Evolutionary conservation across 1,139 yeast species (phyloP).

Genomic region (Candida tunisiensis): DNA sequence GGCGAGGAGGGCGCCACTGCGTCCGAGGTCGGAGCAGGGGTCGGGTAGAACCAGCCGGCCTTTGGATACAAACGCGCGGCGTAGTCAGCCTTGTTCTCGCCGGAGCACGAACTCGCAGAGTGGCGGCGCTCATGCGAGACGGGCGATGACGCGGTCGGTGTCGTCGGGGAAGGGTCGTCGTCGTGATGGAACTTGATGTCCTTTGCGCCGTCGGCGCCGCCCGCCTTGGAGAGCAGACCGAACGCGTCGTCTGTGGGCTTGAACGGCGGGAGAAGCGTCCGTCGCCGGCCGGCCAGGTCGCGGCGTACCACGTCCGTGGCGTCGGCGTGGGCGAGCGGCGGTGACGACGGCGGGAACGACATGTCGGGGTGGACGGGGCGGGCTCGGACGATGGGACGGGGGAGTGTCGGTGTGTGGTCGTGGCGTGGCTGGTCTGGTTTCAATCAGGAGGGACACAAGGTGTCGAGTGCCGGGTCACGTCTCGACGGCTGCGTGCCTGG

Average conservation of each 20-base stretch:
- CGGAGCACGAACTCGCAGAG: constrained; percentile 1
- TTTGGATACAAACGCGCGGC: constrained; percentile 2
- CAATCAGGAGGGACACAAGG: too few relatives aligned
- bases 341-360: constrained; percentile 14
- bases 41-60: constrained; percentile 5
- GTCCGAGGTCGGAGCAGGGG: constrained; percentile 8
- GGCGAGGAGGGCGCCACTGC: constrained; percentile 5
- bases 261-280: constrained; percentile 8
- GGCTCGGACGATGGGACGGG: too few relatives aligned
- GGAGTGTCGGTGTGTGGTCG: too few relatives aligned
- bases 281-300: constrained; percentile 3
- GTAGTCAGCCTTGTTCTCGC: not conserved
- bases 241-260: constrained; percentile 4
- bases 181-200: constrained; percentile 4
- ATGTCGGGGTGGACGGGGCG: too few relatives aligned
- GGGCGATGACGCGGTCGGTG: constrained; percentile 2
- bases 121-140: constrained; percentile 1
- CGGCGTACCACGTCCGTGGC: constrained; percentile 1
- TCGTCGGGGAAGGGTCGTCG: constrained; percentile 4
- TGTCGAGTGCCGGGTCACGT: too few relatives aligned
- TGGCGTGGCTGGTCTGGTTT: too few relatives aligned
- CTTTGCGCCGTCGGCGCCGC: constrained; percentile 1
- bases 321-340: constrained; percentile 7
- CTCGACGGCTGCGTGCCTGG: too few relatives aligned
- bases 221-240: constrained; percentile 1